Base-by-base conservation (phyloP, 2,329 filamentous ascomycete species). In the Hypomyces rosellus region DNA sequence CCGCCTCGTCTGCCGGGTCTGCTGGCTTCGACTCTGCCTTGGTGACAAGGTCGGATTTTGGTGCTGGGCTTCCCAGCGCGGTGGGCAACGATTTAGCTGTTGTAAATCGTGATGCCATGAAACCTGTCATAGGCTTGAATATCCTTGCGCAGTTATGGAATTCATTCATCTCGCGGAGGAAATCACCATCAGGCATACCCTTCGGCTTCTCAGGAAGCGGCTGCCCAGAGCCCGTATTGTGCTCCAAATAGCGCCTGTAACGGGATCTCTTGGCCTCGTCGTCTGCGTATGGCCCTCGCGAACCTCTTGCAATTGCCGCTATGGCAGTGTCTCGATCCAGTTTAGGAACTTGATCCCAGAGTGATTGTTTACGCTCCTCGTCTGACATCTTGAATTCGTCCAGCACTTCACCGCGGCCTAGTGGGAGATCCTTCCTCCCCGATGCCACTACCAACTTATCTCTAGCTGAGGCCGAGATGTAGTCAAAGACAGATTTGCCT, bases 401-500 rank as follows among this genome's bases (percentile, higher is more conserved):
- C 0, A 88, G 87, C 3, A 86, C 74, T 69, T 96, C 88, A 47
- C 88, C 84, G 1, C 84, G 73, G 0, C 86, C 93, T 7, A 82
- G 81, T 0, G 93, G 93, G 2, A 99, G 78, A 61, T 92, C 81
- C 3, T 69, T 69, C 51, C 84, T 89, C 1, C 91, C 91, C 2
- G 89, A 89, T 1, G 84, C 84, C 11, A 81, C 76, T 3, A 79
- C 89, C 41, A 99, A 78, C 22, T 85, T 82, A 46, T 92, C 85
- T 54, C 93, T 83, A 3, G 88, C 82, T 34, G 86, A 79, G 0
- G 88, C 76, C 0, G 88, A 88, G 57, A 99, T 78, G 67, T 88
- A 99, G 68, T 97, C 91, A 65, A 97, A 99, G 3, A 99, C 84
- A 0, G 93, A 97, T 70, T 97, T 96, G 1, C 89, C 89, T 0